Evolutionary conservation across 2,329 filamentous ascomycete species (phyloP).

Genomic region (Lachnellula suecica): DNA sequence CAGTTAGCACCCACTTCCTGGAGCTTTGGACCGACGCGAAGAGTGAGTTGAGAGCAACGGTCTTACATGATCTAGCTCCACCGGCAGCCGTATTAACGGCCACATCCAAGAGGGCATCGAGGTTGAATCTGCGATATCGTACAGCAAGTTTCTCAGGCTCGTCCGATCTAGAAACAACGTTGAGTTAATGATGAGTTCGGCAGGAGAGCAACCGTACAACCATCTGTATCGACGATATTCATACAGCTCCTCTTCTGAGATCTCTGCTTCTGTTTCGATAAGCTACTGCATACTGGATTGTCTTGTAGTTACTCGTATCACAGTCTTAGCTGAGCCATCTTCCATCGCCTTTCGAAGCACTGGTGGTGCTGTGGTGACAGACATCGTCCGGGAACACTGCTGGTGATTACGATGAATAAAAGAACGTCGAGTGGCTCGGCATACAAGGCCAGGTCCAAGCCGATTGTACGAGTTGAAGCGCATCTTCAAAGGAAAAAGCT

Average conservation of each 20-base stretch:
- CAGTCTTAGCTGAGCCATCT: constrained; percentile 14
- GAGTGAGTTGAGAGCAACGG: neutral
- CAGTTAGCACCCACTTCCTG: constrained; percentile 1
- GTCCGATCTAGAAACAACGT: constrained; percentile 22
- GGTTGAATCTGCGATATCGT: constrained; percentile 31
- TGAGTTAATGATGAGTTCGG: constrained; percentile 7
- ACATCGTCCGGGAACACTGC: constrained; percentile 13
- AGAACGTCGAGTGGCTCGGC: neutral
- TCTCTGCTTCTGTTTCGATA: constrained; percentile 8
- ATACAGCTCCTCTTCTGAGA: constrained; percentile 27
- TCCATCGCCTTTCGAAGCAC: constrained; percentile 16
- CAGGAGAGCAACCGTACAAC: constrained; percentile 20
- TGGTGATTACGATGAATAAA: constrained; percentile 5
- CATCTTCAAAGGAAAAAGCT: neutral
- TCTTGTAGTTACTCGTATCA: neutral
- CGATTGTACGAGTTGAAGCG: neutral
- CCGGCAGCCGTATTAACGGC: constrained; percentile 12
- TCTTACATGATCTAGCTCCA: constrained; percentile 19
- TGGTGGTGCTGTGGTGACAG: constrained; percentile 12
- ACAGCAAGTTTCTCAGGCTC: constrained; percentile 27
- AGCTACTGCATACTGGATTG: constrained; percentile 1
- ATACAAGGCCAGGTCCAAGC: neutral
- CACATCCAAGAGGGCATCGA: constrained; percentile 24
- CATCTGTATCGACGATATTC: constrained; percentile 30
- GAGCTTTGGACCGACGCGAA: constrained; percentile 1